Evolutionary conservation across 106 monocot genomes (phyloP), one percentile per base, ranked within the genome.

Genomic region (Ottelia alismoides): DNA sequence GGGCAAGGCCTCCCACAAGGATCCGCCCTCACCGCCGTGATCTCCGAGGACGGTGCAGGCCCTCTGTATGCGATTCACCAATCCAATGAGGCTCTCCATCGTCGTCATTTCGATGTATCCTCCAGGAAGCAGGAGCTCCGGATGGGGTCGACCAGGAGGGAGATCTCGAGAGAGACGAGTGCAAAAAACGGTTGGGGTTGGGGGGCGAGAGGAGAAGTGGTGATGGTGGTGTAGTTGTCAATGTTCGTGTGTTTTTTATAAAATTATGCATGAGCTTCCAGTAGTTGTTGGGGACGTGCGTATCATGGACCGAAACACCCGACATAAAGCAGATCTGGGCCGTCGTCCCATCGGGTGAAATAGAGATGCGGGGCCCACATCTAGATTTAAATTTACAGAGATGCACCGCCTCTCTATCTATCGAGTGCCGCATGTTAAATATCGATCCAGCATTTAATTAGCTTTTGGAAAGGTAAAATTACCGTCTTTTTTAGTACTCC

Each of bases 41-140:
- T 93, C 92, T 25, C 92, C 87, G 27, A 93, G 80, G 11, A 84
- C 92, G 11, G 92, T 93, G 72, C 87, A 93, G 22, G 92, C 87
- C 31, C 87, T 46, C 80, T 87, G 92, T 55, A 93, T 93, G 53
- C 87, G 68, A 57, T 93, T 93, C 22, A 93, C 92, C 32, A 93
- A 70, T 21, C 86, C 86, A 49, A 87, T 87, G 43, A 87, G 28
- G 77, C 81, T 78, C 77, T 81, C 86, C 86, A 87, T 87, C 31
- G 86, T 81, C 65, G 86, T 60, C 86, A 87, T 87, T 67, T 30
- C 30, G n/a, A n/a, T n/a, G n/a, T n/a, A n/a, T n/a, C 27, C 9
- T 26, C 25, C 32, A n/a, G 14, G 10, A 22, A n/a, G 23, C 14
- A 21, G 25, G 27, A 22, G 22, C 3, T 25, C 22, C 6, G 46